Percentiles rank a stretch among this genome's conserved stretches.
Conservation (phyloP, 106 monocot species). For the Allium cepa region DNA sequence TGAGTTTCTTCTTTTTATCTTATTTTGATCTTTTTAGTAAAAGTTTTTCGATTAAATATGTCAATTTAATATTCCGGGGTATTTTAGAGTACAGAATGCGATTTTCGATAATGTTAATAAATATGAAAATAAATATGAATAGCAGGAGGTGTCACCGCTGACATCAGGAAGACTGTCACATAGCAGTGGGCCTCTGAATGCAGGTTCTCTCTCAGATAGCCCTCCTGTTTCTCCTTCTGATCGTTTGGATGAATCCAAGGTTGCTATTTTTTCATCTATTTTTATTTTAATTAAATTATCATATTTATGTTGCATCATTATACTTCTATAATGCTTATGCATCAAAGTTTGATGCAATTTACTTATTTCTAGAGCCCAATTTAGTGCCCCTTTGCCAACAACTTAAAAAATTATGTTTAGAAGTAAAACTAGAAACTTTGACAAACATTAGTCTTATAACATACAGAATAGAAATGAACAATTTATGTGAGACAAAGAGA, state of each 20-base stretch:
- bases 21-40: neutral
- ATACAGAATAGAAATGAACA: too few species aligned
- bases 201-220: constrained; percentile 21
- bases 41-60: too few species aligned
- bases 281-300: neutral
- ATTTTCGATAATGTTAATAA: too few species aligned
- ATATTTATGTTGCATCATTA: neutral
- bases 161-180: constrained; percentile 69
- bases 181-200: constrained; percentile 72
- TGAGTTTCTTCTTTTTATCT: constrained; percentile 10
- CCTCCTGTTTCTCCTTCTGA: constrained; percentile 20
- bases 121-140: neutral
- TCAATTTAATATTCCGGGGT: too few species aligned
- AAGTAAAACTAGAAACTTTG: too few species aligned
- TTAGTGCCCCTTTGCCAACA: too few species aligned
- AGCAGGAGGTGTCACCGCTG: constrained; percentile 63
- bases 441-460: too few species aligned
- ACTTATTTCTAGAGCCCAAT: neutral
- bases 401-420: too few species aligned
- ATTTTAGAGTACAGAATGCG: too few species aligned
- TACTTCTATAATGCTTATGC: neutral
- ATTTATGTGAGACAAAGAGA: too few species aligned
- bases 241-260: constrained; percentile 14
- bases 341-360: neutral
- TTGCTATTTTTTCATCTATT: neutral